phyloP scores from a whole-genome alignment of 1,139 yeast genomes.

The Hansenula anomala region DNA sequence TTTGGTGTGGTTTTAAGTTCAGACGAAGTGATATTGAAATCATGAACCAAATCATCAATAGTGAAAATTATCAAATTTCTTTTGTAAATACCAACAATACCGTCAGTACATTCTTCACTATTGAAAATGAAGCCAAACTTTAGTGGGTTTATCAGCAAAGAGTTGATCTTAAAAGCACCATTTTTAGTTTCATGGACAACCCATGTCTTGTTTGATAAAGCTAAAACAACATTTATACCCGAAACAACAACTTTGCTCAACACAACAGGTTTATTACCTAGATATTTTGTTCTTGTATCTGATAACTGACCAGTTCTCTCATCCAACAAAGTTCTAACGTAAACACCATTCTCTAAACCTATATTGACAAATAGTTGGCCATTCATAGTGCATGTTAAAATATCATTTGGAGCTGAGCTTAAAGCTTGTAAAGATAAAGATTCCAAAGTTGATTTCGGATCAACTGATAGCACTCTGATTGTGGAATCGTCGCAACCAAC shows the following conservation, averaged over 20 bases:
- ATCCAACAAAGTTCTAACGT: slow-evolving; percentile 60
- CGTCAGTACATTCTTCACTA: slow-evolving; percentile 62
- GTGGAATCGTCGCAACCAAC: slow-evolving; percentile 73
- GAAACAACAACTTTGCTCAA: slow-evolving; percentile 27
- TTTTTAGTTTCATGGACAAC: slow-evolving; percentile 8
- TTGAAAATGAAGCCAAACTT: slow-evolving; percentile 46
- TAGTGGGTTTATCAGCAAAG: slow-evolving; percentile 20
- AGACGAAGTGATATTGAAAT: slow-evolving; percentile 39
- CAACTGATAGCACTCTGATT: slow-evolving; percentile 64
- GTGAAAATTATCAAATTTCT: slow-evolving; percentile 55
- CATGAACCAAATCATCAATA: slow-evolving; percentile 47
- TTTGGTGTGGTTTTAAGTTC: slow-evolving; percentile 52
- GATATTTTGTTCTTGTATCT: slow-evolving; percentile 66
- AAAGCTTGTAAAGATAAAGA: slow-evolving; percentile 63
- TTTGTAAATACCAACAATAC: slow-evolving; percentile 56
- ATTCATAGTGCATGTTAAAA: slow-evolving; percentile 31
- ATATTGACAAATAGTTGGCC: slow-evolving; percentile 48
- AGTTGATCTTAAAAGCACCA: slow-evolving; percentile 10
- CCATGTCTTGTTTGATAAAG: slow-evolving; percentile 42
- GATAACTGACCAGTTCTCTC: slow-evolving; percentile 56
- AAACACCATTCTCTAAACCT: slow-evolving; percentile 81
- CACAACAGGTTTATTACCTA: slow-evolving; percentile 63
- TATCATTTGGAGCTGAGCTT: slow-evolving; percentile 48
- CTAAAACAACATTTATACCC: slow-evolving; percentile 26
- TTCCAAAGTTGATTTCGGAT: slow-evolving; percentile 58